Evolutionary conservation across 495 filamentous ascomycete genomes (phyloP).

Genomic region (Daldinia decipiens): DNA sequence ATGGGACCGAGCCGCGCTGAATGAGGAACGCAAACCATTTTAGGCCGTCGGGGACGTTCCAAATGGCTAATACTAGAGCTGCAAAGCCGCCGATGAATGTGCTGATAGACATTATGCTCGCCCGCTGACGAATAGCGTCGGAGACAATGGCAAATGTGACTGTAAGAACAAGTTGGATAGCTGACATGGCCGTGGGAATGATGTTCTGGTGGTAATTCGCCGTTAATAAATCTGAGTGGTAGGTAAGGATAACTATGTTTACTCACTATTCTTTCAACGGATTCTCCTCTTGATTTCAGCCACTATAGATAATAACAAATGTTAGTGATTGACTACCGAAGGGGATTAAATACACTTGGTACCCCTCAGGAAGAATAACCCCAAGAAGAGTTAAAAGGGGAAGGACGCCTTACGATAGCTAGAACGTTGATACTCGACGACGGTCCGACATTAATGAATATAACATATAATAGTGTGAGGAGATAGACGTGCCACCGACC

Average conservation of each 20-base stretch:
- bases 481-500: slow-evolving; percentile 63
- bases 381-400: neutral
- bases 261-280: slow-evolving; percentile 51
- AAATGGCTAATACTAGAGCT: slow-evolving; percentile 58
- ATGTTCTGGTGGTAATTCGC: slow-evolving; percentile 45
- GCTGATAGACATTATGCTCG: slow-evolving; percentile 57
- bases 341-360: no score
- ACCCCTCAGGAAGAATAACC: neutral
- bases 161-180: slow-evolving; percentile 54
- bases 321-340: neutral
- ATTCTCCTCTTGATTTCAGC: slow-evolving; percentile 57
- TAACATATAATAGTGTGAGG: slow-evolving; percentile 56
- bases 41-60: slow-evolving; percentile 60
- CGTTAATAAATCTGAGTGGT: neutral
- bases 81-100: slow-evolving; percentile 56
- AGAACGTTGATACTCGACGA: slow-evolving; percentile 46
- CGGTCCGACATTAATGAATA: slow-evolving; percentile 42
- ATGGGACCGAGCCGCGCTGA: slow-evolving; percentile 36
- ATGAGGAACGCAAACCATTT: slow-evolving; percentile 62
- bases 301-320: slow-evolving; percentile 35
- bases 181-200: slow-evolving; percentile 55
- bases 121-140: slow-evolving; percentile 57
- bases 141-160: slow-evolving; percentile 56
- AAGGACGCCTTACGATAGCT: slow-evolving; percentile 30
- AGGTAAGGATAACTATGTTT: neutral